Evolutionary conservation across 2,329 filamentous ascomycete genomes (phyloP), one percentile per base, ranked within the genome.

Genomic region (Aspergillus ruber): DNA sequence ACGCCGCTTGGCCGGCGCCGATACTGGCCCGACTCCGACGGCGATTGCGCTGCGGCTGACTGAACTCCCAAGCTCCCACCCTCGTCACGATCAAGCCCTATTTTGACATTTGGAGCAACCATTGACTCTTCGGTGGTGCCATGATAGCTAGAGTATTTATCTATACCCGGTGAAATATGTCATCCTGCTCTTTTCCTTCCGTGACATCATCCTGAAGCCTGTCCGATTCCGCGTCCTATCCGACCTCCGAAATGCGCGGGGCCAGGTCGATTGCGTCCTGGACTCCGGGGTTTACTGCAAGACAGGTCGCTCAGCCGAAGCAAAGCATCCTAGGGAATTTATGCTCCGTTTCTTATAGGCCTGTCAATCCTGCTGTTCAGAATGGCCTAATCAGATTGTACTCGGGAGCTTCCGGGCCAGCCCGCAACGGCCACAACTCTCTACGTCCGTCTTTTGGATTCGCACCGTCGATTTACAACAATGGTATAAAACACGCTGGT

Each of bases 241-340:
- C 52, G 50, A 57, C 55, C 49, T 56, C 55, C 57, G 64, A 65
- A 53, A 72, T 73, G 68, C 68, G 70, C 68, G 65, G 66, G 61
- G 62, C 68, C 48, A 62, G 64, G 59, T 59, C 68, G 51, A 64
- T 69, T 49, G 62, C 61, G 36, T 60, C 66, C 54, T 62, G 66
- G 56, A 53, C 60, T 50, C 56, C 61, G 55, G 62, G 64, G 50
- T 51, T 57, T 47, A 54, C 53, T 47, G 50, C 58, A 49, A 58
- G 56, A 52, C 61, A 56, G 49, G 47, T 55, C 48, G 45, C 56
- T 48, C 58, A 52, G 41, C 41, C 54, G 18, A 52, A 53, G 45
- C 50, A 52, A 38, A 48, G 45, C 12, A 43, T 58, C 18, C 25
- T 60, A 13, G 50, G 43, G 13, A 51, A 60, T 6, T 9, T 61